Evolutionary conservation across 352 stramenopile genomes (phyloP), one percentile per base, ranked within the genome.

Genomic region (Phytophthora citrophthora): DNA sequence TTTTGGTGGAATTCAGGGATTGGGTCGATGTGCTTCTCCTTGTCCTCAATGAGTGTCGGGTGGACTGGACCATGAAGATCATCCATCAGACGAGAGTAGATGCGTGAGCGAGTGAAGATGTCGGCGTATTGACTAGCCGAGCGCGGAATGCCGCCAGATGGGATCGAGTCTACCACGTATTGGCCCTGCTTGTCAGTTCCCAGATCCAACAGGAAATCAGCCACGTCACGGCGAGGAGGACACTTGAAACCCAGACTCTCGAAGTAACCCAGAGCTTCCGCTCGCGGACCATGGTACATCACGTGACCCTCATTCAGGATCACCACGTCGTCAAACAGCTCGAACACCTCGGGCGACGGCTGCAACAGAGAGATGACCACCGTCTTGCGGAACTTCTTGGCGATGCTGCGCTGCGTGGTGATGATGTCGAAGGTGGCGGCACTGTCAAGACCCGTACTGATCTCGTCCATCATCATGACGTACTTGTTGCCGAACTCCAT

Each of bases 281-380:
- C 61, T 65, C 72, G 70, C 51, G 88, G 57, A 86, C 74, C 60
- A 92, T 75, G 75, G 59, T 97, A 99, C 55, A 98, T 90, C 11
- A 98, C 64, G 15, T 81, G 61, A 18, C 95, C 94, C 26, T 96
- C 77, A 68, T 93, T 93, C 41, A 99, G 47, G 18, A 99, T 66
- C 40, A 98, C 83, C 3, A 98, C 61, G 52, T 98, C 83, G 69
- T 99, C 95, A 65, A 99, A 98, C 15, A 98, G 74, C 4, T 79
- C 77, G 34, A 97, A 95, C 4, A 96, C 91, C 74, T 98, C 94
- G 5, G 95, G 95, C 10, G 94, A 82, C 24, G 94, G 94, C 74
- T 98, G 79, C 15, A 97, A 66, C 38, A 98, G 71, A 6, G 89
- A 86, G 16, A 97, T 85, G 9, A 92, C 81, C 3, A 81, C 44